Conservation (phyloP, 768 basidiomycete genomes). For the Suillus hirtellus region DNA sequence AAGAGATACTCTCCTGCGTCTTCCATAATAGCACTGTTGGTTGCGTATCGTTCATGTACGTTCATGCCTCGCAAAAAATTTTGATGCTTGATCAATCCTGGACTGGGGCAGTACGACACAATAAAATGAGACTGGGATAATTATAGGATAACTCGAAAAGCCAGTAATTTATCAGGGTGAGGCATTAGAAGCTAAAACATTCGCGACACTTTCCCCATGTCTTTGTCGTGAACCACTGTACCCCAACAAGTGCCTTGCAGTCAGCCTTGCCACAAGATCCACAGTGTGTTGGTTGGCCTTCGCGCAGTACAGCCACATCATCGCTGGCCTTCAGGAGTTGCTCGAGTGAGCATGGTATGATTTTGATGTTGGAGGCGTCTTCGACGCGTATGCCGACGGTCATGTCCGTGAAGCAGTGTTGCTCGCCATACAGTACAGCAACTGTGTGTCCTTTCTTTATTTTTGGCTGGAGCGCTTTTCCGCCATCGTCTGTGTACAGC, state of each 20-base stretch:
- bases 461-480: not conserved
- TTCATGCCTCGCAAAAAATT: not conserved
- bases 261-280: not conserved
- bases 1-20: slow-evolving; percentile 80
- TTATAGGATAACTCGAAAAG: not conserved
- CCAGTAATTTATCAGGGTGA: not conserved
- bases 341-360: slow-evolving; percentile 1
- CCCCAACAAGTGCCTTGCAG: not conserved
- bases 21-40: not conserved
- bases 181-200: not conserved
- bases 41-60: not conserved
- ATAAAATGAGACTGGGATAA: not conserved
- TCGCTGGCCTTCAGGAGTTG: not conserved
- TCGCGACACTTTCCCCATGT: not conserved
- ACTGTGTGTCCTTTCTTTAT: slow-evolving; percentile 9
- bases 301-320: not conserved
- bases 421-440: slow-evolving; percentile 14
- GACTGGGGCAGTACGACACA: not conserved
- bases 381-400: slow-evolving; percentile 11
- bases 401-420: slow-evolving; percentile 10
- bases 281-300: not conserved
- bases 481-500: slow-evolving; percentile 24
- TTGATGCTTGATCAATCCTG: not conserved
- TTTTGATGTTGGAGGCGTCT: slow-evolving; percentile 4
- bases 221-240: slow-evolving; percentile 1